Evolutionary conservation across 75 land plant genomes (phyloP).

Genomic region (Pinus albicaulis): DNA sequence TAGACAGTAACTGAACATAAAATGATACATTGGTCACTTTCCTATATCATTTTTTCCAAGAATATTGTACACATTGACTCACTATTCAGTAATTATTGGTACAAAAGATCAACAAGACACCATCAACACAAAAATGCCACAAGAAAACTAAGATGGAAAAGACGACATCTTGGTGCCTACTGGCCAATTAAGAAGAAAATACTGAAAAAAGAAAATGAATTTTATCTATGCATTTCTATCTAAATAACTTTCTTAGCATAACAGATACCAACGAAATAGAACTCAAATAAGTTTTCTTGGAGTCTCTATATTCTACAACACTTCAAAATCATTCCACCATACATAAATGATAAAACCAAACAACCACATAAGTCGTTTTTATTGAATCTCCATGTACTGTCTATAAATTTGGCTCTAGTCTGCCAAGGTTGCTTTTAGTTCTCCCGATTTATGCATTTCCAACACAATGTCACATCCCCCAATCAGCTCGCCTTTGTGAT

Average conservation of each 20-base stretch:
- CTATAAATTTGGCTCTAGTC: constrained; percentile 29
- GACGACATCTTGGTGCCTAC: neutral
- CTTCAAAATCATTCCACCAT: neutral
- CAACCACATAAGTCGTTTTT: neutral
- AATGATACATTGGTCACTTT: neutral
- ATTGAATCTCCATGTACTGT: neutral
- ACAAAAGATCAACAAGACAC: neutral
- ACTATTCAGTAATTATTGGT: neutral
- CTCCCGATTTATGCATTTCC: constrained; percentile 67
- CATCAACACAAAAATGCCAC: neutral
- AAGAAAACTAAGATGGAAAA: neutral
- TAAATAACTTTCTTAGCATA: neutral
- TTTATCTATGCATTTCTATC: neutral
- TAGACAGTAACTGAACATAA: neutral
- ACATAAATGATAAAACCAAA: neutral
- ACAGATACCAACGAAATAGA: neutral
- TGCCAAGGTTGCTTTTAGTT: constrained; percentile 70
- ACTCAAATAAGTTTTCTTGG: neutral
- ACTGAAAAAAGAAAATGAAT: neutral
- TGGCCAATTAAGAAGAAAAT: neutral
- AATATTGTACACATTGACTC: neutral
- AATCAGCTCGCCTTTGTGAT: constrained; percentile 87
- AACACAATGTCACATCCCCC: constrained; percentile 88
- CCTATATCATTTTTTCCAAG: neutral
- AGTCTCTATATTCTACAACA: too few species aligned